Base-by-base conservation (phyloP, 2,329 filamentous ascomycete genomes). In the Aspergillus thermomutatus region DNA sequence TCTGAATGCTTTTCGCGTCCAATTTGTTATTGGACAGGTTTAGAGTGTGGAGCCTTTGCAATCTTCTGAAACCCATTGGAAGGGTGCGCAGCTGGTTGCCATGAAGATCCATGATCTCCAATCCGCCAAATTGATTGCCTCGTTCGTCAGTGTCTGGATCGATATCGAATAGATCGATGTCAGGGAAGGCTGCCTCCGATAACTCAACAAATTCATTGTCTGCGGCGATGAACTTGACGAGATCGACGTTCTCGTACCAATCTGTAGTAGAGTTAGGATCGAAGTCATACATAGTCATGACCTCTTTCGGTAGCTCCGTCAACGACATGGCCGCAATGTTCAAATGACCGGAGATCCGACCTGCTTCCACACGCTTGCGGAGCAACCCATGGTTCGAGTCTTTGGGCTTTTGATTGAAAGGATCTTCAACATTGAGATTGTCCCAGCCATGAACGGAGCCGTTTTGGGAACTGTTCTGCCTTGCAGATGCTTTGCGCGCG, bases 211-310 rank as follows among this genome's bases (percentile, higher is more conserved):
- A 74, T 67, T 96, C 90, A 67, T 99, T 97, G 68, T 96, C 92
- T 8, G 93, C 92, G 5, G 90, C 92, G 61, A 94, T 85, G 50
- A 97, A 86, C 59, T 89, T 86, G 0, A 87, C 89, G 48, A 97
- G 77, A 69, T 97, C 93, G 10, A 97, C 91, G 57, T 89, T 88
- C 72, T 97, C 93, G 1, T 92, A 92, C 94, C 94, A 97, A 34
- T 87, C 85, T 37, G 83, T 85, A 23, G 82, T 78, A 11, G 79
- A 80, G 40, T 87, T 84, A 54, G 83, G 82, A 53, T 92, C 87
- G 19, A 90, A 80, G 65, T 92, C 89, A 71, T 97, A 97, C 92
- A 97, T 97, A 54, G 87, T 85, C 75, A 96, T 78, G 0, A 97
- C 89, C 68, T 95, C 90, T 1, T 83, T 75, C 0, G 94, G 94